A percentile compares a stretch with the other conserved stretches of the same genome.
These are phyloP conservation scores for Quercus cerris DNA, from an alignment of 306 rosid genomes.

Conservation along the genomic window DNA sequence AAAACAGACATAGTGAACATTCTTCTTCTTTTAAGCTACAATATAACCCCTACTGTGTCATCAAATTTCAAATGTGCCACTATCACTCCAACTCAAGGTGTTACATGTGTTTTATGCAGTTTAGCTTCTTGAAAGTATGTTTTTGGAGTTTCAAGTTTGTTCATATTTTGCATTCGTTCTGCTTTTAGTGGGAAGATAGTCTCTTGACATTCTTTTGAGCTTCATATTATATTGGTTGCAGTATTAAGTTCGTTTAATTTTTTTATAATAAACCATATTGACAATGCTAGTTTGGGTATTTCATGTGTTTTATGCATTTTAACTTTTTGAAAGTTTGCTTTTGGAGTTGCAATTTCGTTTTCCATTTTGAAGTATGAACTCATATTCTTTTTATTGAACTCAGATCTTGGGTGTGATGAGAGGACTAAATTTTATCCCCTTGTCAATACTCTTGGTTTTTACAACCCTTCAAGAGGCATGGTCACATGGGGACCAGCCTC, in stretches of 20 bases:
- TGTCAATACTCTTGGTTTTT: conserved; percentile 39
- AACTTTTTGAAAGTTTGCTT: not conserved
- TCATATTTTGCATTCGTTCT: not conserved
- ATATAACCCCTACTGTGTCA: too few species aligned
- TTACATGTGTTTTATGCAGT: not conserved
- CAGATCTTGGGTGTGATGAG: conserved; percentile 35
- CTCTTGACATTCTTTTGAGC: not conserved
- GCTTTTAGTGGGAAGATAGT: not conserved
- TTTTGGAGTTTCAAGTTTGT: too few species aligned
- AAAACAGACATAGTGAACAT: too few species aligned
- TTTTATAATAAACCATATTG: not conserved
- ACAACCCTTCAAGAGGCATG: conserved; percentile 33
- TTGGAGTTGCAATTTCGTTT: not conserved
- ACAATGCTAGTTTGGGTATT: not conserved
- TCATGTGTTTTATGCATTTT: not conserved
- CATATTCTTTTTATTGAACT: not conserved
- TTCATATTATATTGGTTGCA: not conserved
- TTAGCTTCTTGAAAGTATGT: not conserved
- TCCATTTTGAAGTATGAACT: not conserved
- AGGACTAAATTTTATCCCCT: conserved; percentile 25
- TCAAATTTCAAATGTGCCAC: too few species aligned
- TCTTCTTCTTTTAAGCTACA: too few species aligned
- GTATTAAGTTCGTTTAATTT: not conserved
- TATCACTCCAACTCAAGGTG: too few species aligned
- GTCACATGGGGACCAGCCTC: conserved; percentile 69